Evolutionary conservation across 495 filamentous ascomycete species (phyloP).

Genomic region (Cairneyella variabilis): DNA sequence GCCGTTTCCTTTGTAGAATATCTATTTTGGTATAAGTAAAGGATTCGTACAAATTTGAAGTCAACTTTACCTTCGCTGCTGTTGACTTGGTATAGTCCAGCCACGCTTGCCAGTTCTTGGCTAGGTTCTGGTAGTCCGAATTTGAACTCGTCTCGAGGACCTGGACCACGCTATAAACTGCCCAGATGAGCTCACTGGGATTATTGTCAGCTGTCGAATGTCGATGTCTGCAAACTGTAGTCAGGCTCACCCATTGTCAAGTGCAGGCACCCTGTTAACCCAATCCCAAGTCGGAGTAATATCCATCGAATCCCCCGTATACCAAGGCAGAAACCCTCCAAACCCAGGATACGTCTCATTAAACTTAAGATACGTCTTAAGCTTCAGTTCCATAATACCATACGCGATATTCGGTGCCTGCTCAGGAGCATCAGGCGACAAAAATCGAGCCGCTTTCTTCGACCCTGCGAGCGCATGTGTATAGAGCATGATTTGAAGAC

Average conservation of each 20-base stretch:
- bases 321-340: constrained; percentile 35
- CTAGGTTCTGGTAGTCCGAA: constrained; percentile 24
- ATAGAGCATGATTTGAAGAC: constrained; percentile 35
- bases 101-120: constrained; percentile 31
- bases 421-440: constrained; percentile 25
- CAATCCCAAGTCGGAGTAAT: constrained; percentile 31
- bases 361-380: constrained; percentile 33
- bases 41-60: neutral
- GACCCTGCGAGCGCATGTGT: constrained; percentile 31
- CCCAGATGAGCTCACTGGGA: constrained; percentile 31
- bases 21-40: constrained; percentile 10
- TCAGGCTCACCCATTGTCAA: constrained; percentile 31
- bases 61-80: constrained; percentile 22
- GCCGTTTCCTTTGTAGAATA: constrained; percentile 31
- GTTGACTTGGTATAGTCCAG: constrained; percentile 34
- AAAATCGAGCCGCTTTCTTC: constrained; percentile 28
- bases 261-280: constrained; percentile 31
- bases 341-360: constrained; percentile 36
- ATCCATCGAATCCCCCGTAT: constrained; percentile 20
- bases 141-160: constrained; percentile 25
- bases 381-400: constrained; percentile 31
- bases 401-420: constrained; percentile 26
- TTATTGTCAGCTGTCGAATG: neutral
- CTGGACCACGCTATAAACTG: constrained; percentile 33
- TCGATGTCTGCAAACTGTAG: neutral